A percentile compares a stretch with the other conserved stretches of the same genome.
These are phyloP conservation scores for Saccharomyces pastorianus DNA, from an alignment of 1,139 yeast species.

Conservation along the genomic window DNA sequence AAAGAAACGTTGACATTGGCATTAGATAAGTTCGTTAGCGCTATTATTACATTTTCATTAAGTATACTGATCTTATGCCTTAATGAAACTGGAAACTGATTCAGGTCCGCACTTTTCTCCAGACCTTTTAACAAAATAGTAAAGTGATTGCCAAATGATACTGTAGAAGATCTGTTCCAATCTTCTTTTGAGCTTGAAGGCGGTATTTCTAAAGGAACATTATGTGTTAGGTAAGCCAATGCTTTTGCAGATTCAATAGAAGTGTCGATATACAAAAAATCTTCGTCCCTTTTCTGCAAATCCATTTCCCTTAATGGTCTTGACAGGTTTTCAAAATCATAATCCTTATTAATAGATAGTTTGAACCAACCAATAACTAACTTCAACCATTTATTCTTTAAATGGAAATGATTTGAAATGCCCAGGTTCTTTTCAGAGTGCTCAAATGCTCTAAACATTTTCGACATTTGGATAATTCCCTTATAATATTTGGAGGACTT, in stretches of 20 bases:
- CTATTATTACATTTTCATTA: slow-evolving; percentile 57
- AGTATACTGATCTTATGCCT: slow-evolving; percentile 49
- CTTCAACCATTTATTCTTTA: slow-evolving; percentile 56
- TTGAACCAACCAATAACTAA: slow-evolving; percentile 64
- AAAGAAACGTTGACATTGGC: slow-evolving; percentile 78
- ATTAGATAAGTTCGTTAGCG: slow-evolving; percentile 60
- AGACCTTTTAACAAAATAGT: slow-evolving; percentile 61
- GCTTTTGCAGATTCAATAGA: slow-evolving; percentile 59
- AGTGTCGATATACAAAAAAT: slow-evolving; percentile 52
- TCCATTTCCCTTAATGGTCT: slow-evolving; percentile 30
- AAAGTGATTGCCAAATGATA: slow-evolving; percentile 65
- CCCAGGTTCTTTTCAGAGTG: slow-evolving; percentile 37
- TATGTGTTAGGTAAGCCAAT: slow-evolving; percentile 46
- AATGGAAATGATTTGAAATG: slow-evolving; percentile 47
- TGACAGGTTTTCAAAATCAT: slow-evolving; percentile 29
- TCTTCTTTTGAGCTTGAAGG: slow-evolving; percentile 53
- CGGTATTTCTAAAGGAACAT: slow-evolving; percentile 54
- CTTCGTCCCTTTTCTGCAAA: slow-evolving; percentile 38
- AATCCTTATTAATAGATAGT: slow-evolving; percentile 35
- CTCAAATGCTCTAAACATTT: slow-evolving; percentile 45
- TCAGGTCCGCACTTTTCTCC: slow-evolving; percentile 44
- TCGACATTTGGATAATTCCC: slow-evolving; percentile 52
- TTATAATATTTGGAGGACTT: slow-evolving; percentile 38
- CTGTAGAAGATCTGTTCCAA: slow-evolving; percentile 48
- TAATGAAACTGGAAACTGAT: slow-evolving; percentile 31